phyloP scores from a whole-genome alignment of 495 filamentous ascomycete species.

The Rusavskia elegans region DNA sequence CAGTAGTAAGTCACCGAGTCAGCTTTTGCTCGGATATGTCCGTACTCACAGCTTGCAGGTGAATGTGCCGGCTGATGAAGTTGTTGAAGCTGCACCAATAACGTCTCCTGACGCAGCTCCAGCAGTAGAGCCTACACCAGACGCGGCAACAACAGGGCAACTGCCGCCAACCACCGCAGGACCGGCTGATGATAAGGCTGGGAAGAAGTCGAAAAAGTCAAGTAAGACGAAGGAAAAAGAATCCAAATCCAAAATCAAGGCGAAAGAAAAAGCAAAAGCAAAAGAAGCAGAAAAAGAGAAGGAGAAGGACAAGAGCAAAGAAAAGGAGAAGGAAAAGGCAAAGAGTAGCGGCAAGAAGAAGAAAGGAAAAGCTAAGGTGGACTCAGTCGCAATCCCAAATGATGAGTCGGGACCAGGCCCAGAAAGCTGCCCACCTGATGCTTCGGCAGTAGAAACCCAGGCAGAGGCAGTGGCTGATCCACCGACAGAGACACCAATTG shows the following conservation, averaged over 20 bases:
- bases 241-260: not conserved
- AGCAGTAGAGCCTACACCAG: not conserved
- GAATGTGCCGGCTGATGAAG: not conserved
- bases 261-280: not conserved
- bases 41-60: not conserved
- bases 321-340: not conserved
- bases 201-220: not conserved
- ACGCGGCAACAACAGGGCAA: not conserved
- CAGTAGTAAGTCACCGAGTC: not conserved
- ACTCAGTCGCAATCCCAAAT: not conserved
- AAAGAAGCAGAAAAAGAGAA: not conserved
- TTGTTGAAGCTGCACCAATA: not conserved
- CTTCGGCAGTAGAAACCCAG: not conserved
- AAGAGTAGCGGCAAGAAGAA: not conserved
- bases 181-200: not conserved
- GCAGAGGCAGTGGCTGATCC: not conserved
- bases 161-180: not conserved
- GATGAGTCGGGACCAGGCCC: not conserved
- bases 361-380: not conserved
- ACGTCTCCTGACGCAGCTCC: not conserved
- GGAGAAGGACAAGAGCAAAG: not conserved
- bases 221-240: not conserved
- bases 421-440: not conserved
- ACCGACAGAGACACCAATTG: not conserved
- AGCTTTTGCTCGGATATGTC: not conserved